Percentiles rank a stretch among this genome's conserved stretches.
Conservation (phyloP, 2,329 filamentous ascomycete species). For the Fusarium sp. region DNA sequence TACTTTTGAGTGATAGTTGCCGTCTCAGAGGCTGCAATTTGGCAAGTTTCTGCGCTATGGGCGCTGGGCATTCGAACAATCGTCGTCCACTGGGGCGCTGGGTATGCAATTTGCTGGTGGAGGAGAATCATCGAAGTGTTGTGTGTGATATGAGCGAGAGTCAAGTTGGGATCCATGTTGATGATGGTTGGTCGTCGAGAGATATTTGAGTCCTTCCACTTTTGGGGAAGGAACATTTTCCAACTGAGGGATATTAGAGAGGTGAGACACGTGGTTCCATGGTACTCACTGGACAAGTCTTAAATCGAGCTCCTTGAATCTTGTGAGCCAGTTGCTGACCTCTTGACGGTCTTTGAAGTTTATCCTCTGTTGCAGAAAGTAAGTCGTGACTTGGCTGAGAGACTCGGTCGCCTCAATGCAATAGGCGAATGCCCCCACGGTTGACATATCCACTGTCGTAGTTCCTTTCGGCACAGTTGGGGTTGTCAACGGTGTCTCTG, state of each 20-base stretch:
- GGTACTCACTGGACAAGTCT: slow-evolving; percentile 54
- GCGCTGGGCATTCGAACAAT: slow-evolving; percentile 53
- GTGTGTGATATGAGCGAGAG: slow-evolving; percentile 61
- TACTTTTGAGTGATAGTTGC: slow-evolving; percentile 60
- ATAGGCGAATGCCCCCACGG: slow-evolving; percentile 60
- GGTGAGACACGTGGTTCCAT: not conserved
- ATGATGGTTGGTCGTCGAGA: slow-evolving; percentile 40
- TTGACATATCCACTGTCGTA: slow-evolving; percentile 47
- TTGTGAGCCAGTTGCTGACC: slow-evolving; percentile 56
- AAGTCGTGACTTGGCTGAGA: slow-evolving; percentile 57
- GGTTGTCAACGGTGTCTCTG: slow-evolving; percentile 11
- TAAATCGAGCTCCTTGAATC: slow-evolving; percentile 62
- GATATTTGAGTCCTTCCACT: slow-evolving; percentile 52
- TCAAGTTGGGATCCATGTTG: slow-evolving; percentile 62
- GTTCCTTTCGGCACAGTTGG: not conserved
- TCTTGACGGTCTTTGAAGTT: slow-evolving; percentile 54
- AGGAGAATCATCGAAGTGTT: slow-evolving; percentile 63
- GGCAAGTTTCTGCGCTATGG: slow-evolving; percentile 62
- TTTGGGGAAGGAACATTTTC: slow-evolving; percentile 48
- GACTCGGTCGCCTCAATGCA: slow-evolving; percentile 61
- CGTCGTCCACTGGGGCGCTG: slow-evolving; percentile 44
- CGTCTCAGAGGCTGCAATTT: slow-evolving; percentile 58
- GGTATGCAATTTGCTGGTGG: slow-evolving; percentile 62
- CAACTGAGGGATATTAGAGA: slow-evolving; percentile 38
- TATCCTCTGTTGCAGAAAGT: slow-evolving; percentile 58